Evolutionary conservation across 441 rosid genomes (phyloP).

Genomic region (Pelargonium cotyledonis): DNA sequence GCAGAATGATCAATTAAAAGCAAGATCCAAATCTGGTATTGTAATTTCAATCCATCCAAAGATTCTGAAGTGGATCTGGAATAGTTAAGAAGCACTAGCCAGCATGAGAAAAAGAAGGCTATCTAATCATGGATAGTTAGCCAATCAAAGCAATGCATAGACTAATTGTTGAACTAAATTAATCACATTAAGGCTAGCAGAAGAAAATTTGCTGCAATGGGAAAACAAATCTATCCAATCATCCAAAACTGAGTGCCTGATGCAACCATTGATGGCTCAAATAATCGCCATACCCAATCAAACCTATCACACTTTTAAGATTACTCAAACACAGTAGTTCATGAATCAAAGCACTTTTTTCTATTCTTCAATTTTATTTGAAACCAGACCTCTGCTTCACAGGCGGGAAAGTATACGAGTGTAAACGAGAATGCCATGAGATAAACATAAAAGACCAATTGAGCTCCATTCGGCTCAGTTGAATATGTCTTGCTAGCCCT

Average conservation of each 20-base stretch:
- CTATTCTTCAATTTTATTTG: no score
- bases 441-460: no score
- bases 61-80: no score
- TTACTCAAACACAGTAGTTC: no score
- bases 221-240: constrained; percentile 9
- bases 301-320: no score
- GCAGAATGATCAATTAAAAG: not conserved
- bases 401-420: no score
- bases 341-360: no score
- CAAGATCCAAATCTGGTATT: not conserved
- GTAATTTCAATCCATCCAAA: not conserved
- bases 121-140: not conserved
- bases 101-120: no score
- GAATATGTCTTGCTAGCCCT: not conserved
- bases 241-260: constrained; percentile 9
- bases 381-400: no score
- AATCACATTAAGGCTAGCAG: not conserved
- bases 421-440: no score
- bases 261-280: not conserved
- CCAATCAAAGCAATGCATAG: constrained; percentile 1
- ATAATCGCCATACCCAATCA: no score
- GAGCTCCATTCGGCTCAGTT: not conserved
- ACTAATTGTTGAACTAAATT: not conserved
- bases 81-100: no score
- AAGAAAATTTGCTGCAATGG: not conserved